Percentiles rank a stretch among this genome's conserved stretches.
phyloP scores from a whole-genome alignment of 371 early-diverging fungal species.

The Globomyces sp. region DNA sequence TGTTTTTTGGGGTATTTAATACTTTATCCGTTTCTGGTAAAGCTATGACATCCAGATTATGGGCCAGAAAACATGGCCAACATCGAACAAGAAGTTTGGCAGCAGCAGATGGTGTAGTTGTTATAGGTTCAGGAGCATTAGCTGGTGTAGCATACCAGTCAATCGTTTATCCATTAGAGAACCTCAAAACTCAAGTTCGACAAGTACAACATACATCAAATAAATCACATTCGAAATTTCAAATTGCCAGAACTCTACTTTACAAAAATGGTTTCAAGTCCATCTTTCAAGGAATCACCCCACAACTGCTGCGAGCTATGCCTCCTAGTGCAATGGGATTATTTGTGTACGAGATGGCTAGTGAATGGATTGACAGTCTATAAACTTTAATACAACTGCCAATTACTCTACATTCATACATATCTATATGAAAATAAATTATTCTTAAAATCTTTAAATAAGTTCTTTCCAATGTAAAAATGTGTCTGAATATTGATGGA shows the following conservation, averaged over 20 bases:
- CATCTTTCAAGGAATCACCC: slow-evolving; percentile 40
- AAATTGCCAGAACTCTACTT: slow-evolving; percentile 11
- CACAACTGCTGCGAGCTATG: slow-evolving; percentile 41
- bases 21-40: slow-evolving; percentile 35
- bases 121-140: slow-evolving; percentile 37
- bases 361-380: slow-evolving; percentile 13
- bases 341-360: slow-evolving; percentile 43
- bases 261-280: slow-evolving; percentile 25
- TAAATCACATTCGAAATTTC: slow-evolving; percentile 9
- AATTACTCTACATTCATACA: too few species aligned
- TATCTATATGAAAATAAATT: too few species aligned
- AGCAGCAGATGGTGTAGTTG: slow-evolving; percentile 31
- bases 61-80: background rate
- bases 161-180: slow-evolving; percentile 41
- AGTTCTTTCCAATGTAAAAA: too few species aligned
- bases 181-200: slow-evolving; percentile 19
- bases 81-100: slow-evolving; percentile 19
- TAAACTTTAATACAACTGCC: background rate
- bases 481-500: too few species aligned
- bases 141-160: slow-evolving; percentile 43
- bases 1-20: slow-evolving; percentile 49
- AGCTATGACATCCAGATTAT: slow-evolving; percentile 23
- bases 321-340: slow-evolving; percentile 47
- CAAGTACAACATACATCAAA: slow-evolving; percentile 14
- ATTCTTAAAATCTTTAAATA: too few species aligned